Percentiles rank a stretch among this genome's conserved stretches.
Conservation (phyloP, 345 rosid species). For the Syzygium grande region DNA sequence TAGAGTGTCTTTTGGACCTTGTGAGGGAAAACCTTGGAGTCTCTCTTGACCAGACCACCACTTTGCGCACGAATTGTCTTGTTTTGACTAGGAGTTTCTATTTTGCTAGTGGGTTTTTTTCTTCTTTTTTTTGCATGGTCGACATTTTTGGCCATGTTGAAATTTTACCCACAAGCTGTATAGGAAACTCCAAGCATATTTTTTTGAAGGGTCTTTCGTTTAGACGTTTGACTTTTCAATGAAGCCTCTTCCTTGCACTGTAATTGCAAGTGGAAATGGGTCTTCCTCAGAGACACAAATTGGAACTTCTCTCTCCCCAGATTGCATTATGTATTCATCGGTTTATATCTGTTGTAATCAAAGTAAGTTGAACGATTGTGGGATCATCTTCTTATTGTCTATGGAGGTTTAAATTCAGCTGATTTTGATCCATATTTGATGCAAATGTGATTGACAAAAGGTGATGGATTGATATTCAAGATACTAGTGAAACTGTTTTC, state of each 20-base stretch:
- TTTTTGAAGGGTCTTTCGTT: background rate
- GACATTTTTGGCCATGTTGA: background rate
- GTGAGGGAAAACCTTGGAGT: background rate
- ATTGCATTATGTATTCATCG: background rate
- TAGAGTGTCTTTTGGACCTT: background rate
- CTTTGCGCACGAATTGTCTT: background rate
- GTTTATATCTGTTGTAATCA: background rate
- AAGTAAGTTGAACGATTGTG: background rate
- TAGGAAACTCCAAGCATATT: background rate
- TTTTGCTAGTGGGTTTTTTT: background rate
- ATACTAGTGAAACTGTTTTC: background rate
- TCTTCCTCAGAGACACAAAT: background rate
- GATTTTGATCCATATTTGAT: background rate
- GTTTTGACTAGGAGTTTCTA: background rate
- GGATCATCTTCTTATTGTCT: background rate
- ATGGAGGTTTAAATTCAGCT: too few relatives aligned
- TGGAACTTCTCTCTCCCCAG: background rate
- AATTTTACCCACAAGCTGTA: background rate
- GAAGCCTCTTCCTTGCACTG: background rate
- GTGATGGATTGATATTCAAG: background rate
- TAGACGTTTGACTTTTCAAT: slow-evolving; percentile 7
- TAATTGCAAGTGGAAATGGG: background rate
- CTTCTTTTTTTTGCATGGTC: background rate
- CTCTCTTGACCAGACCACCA: background rate
- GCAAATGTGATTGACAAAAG: background rate